Evolutionary conservation across 371 early-diverging fungal genomes (phyloP), one percentile per base, ranked within the genome.

Genomic region (Circinella umbellata): DNA sequence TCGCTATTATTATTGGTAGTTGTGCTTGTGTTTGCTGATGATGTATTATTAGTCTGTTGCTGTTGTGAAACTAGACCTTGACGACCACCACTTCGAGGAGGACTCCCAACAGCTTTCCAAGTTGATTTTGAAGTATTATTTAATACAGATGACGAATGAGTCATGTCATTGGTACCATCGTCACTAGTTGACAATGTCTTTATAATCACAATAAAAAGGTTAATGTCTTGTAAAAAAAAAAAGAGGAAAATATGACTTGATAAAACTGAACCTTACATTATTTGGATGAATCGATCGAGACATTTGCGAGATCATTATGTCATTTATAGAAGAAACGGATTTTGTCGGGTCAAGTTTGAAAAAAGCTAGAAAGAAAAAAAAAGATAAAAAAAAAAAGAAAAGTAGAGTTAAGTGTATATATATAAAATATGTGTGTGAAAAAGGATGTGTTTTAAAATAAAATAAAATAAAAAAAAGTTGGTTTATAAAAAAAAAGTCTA

Each of bases 71-170:
- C 57, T 17, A 53, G 18, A 4, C 63, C n/a, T 14, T 63, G 60
- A 36, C 35, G 37, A 15, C 27, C 61, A 35, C 69, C 57, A 54
- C 51, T n/a, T 59, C 73, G 66, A 35, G 74, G 69, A 14, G 74
- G 74, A 51, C 74, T 73, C 27, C 74, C 74, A 13, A 73, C 67
- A n/a, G 70, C 69, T 60, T 73, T 73, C 74, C 74, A 73, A 51
- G 60, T 65, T 38, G 67, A 66, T 17, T 62, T 38, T 62, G 71
- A 59, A 15, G 71, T 37, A 55, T 47, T 61, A 34, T n/a, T 65
- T 49, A 64, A 53, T 6, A 38, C 61, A 62, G 71, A 71, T 71
- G 71, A 71, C 55, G 71, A 61, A 49, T 46, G 49, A 9, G 27
- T 46, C 67, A 67, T 42, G 63, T 66, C 65, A 53, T 67, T 47